These are phyloP conservation scores for Pseudocercospora ulei DNA, from an alignment of 2,329 filamentous ascomycete species.

Conservation along the genomic window DNA sequence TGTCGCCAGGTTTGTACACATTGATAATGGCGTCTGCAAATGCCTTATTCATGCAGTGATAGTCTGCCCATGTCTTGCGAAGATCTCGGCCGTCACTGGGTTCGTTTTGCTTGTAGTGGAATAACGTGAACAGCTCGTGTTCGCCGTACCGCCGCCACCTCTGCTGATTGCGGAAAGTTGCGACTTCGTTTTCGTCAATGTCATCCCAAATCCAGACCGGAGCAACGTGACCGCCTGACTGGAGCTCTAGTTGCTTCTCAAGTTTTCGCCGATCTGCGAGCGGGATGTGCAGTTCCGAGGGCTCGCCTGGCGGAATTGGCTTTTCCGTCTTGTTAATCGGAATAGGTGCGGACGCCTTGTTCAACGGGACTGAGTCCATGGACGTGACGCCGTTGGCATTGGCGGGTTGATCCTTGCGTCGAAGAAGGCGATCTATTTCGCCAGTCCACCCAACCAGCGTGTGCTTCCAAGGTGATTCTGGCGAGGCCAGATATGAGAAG, in stretches of 20 bases:
- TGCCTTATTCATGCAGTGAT: constrained; percentile 82
- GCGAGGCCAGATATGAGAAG: constrained; percentile 77
- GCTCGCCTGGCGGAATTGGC: constrained; percentile 33
- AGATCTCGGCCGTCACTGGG: constrained; percentile 75
- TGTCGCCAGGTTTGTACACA: constrained; percentile 82
- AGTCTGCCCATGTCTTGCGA: constrained; percentile 80
- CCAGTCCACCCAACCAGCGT: constrained; percentile 92
- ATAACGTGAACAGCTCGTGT: constrained; percentile 80
- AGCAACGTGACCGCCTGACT: constrained; percentile 66
- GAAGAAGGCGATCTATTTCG: constrained; percentile 46
- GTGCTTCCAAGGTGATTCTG: constrained; percentile 77
- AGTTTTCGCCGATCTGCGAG: constrained; percentile 61
- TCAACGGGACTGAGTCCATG: constrained; percentile 48
- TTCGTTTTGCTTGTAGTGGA: constrained; percentile 93
- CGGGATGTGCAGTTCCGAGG: constrained; percentile 62
- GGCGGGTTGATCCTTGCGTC: constrained; percentile 21
- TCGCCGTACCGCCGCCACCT: constrained; percentile 87
- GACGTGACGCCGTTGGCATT: constrained; percentile 24
- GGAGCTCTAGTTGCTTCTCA: constrained; percentile 62
- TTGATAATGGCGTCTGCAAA: constrained; percentile 84
- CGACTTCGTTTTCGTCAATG: constrained; percentile 54
- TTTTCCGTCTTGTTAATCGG: constrained; percentile 54
- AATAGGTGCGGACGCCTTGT: constrained; percentile 68
- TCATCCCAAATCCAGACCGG: constrained; percentile 86
- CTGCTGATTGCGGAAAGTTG: constrained; percentile 68